phyloP scores from a whole-genome alignment of 1,284 basidiomycete genomes.

The Ceratobasidium sp. region DNA sequence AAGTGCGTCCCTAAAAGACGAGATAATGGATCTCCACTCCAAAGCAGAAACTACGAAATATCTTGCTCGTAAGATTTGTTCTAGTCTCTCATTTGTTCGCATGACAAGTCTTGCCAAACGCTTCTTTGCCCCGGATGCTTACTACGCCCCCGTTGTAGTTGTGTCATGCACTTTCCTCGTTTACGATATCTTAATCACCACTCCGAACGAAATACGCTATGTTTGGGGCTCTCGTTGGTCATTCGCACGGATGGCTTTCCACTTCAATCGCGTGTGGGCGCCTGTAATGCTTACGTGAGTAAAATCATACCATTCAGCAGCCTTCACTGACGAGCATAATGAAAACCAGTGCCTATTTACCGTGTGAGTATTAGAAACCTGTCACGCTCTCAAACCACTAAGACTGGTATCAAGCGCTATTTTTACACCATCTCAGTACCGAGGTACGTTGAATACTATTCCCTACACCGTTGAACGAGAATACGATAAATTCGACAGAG shows the following conservation, averaged over 20 bases:
- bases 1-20: background rate
- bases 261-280: conserved; percentile 28
- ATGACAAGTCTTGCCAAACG: no score
- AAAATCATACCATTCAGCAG: background rate
- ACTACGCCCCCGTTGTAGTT: background rate
- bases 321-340: background rate
- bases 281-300: conserved; percentile 31
- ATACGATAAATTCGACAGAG: background rate
- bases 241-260: conserved; percentile 19
- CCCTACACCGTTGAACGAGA: background rate
- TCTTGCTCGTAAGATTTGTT: background rate
- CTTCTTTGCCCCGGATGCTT: no score
- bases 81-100: no score
- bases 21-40: background rate
- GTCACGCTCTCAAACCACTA: background rate
- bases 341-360: conserved; percentile 4
- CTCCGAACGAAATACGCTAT: conserved; percentile 12
- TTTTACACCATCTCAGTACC: background rate
- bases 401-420: background rate
- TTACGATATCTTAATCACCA: conserved; percentile 18
- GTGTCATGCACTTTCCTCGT: background rate
- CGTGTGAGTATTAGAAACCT: background rate
- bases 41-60: background rate
- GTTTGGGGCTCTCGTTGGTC: conserved; percentile 29
- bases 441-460: background rate